These are phyloP conservation scores for Penicillium riverlandense DNA, from an alignment of 495 filamentous ascomycete genomes.

Conservation along the genomic window DNA sequence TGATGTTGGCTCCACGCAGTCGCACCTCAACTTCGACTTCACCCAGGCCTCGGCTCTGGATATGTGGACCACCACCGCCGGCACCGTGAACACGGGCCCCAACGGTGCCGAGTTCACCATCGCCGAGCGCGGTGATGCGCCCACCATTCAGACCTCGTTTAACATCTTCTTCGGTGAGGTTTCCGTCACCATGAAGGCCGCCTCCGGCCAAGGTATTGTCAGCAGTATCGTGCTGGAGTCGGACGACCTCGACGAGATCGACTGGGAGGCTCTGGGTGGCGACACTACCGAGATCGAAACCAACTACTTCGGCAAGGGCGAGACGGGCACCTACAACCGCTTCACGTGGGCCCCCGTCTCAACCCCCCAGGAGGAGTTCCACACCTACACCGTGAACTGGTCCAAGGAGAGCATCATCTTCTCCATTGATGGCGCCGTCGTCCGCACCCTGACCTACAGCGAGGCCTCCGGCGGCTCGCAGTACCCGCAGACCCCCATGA, in stretches of 20 bases:
- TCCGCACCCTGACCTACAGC: constrained; percentile 59
- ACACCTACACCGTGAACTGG: constrained; percentile 88
- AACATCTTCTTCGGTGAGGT: constrained; percentile 74
- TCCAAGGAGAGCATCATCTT: constrained; percentile 64
- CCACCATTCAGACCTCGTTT: constrained; percentile 65
- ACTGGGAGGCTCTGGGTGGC: constrained; percentile 65
- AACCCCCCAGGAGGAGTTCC: constrained; percentile 60
- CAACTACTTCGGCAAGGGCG: constrained; percentile 94
- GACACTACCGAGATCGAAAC: constrained; percentile 63
- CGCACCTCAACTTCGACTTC: constrained; percentile 56
- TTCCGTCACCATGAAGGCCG: constrained; percentile 65
- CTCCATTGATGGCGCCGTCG: constrained; percentile 65
- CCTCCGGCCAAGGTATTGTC: constrained; percentile 67
- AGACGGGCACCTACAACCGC: constrained; percentile 71
- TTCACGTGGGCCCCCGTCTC: constrained; percentile 48
- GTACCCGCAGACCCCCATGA: constrained; percentile 90
- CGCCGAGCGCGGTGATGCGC: constrained; percentile 60
- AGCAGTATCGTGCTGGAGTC: constrained; percentile 79
- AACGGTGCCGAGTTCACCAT: constrained; percentile 66
- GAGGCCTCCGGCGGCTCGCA: constrained; percentile 57
- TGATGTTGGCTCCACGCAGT: constrained; percentile 51
- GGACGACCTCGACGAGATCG: constrained; percentile 91
- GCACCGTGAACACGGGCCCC: constrained; percentile 40
- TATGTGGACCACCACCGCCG: constrained; percentile 57
- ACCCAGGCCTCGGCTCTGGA: constrained; percentile 40